These are phyloP conservation scores for Suillus ampliporus DNA, from an alignment of 768 basidiomycete species.

Conservation along the genomic window DNA sequence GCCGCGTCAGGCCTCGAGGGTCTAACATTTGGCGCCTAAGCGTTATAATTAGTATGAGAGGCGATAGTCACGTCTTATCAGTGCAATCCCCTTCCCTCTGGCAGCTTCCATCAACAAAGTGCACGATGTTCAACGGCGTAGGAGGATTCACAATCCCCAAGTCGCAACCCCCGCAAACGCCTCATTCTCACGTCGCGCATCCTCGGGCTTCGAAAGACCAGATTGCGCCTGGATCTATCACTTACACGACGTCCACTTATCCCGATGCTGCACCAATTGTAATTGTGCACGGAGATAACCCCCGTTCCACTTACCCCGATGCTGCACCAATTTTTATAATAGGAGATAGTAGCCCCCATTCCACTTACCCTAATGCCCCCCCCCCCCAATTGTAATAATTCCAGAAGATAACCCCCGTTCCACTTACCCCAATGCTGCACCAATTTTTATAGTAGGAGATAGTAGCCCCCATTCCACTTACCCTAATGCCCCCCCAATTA, in stretches of 20 bases:
- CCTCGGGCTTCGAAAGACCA: slow-evolving; percentile 35
- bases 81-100: slow-evolving; percentile 8
- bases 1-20: too few species aligned
- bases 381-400: slow-evolving; percentile 59
- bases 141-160: slow-evolving; percentile 31
- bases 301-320: slow-evolving; percentile 42
- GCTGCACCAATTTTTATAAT: slow-evolving; percentile 60
- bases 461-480: slow-evolving; percentile 45
- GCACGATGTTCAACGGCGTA: slow-evolving; percentile 26
- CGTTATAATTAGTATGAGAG: slow-evolving; percentile 8
- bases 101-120: slow-evolving; percentile 14
- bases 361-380: slow-evolving; percentile 50
- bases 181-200: neutral
- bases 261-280: slow-evolving; percentile 61
- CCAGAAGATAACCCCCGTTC: slow-evolving; percentile 44
- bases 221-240: slow-evolving; percentile 70
- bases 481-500: slow-evolving; percentile 58
- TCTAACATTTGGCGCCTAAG: neutral
- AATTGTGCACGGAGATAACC: too few species aligned
- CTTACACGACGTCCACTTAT: slow-evolving; percentile 77
- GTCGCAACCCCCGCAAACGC: slow-evolving; percentile 25
- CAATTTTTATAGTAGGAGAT: too few species aligned
- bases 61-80: slow-evolving; percentile 22
- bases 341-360: slow-evolving; percentile 44
- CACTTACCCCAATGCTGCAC: slow-evolving; percentile 53